These are phyloP conservation scores for Moelleriella libera DNA, from an alignment of 2,329 filamentous ascomycete genomes.

Conservation along the genomic window DNA sequence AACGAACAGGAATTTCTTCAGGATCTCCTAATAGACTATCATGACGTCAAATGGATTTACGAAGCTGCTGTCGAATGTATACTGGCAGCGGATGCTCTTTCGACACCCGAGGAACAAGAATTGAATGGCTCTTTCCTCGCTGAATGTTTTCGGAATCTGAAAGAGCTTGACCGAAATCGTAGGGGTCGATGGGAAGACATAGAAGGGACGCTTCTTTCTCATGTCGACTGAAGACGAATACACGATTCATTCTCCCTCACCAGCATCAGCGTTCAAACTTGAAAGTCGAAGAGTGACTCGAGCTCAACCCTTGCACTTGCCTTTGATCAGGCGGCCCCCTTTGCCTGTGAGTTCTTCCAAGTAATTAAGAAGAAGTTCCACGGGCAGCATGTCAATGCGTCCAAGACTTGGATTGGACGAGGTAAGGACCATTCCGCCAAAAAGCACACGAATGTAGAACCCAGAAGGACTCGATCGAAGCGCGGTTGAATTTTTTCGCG, in stretches of 20 bases:
- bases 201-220: constrained; percentile 24
- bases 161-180: constrained; percentile 59
- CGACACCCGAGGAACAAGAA: constrained; percentile 23
- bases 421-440: constrained; percentile 49
- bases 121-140: constrained; percentile 22
- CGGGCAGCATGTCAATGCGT: constrained; percentile 54
- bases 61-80: constrained; percentile 71
- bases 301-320: constrained; percentile 8
- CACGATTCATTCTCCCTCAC: background rate
- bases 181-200: constrained; percentile 64
- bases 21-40: constrained; percentile 46
- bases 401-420: constrained; percentile 60
- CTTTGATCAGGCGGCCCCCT: constrained; percentile 27
- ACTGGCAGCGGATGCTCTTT: constrained; percentile 23
- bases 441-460: constrained; percentile 54
- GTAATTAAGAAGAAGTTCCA: constrained; percentile 51
- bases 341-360: constrained; percentile 56
- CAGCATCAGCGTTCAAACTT: background rate
- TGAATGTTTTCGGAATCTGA: constrained; percentile 50
- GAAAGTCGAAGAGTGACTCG: background rate
- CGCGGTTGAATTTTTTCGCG: background rate
- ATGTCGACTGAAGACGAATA: background rate
- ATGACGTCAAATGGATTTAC: constrained; percentile 67
- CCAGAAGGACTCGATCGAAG: constrained; percentile 6
- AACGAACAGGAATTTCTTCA: constrained; percentile 63